Evolutionary conservation across 352 stramenopile genomes (phyloP).

Genomic region (Phytophthora palmivora): DNA sequence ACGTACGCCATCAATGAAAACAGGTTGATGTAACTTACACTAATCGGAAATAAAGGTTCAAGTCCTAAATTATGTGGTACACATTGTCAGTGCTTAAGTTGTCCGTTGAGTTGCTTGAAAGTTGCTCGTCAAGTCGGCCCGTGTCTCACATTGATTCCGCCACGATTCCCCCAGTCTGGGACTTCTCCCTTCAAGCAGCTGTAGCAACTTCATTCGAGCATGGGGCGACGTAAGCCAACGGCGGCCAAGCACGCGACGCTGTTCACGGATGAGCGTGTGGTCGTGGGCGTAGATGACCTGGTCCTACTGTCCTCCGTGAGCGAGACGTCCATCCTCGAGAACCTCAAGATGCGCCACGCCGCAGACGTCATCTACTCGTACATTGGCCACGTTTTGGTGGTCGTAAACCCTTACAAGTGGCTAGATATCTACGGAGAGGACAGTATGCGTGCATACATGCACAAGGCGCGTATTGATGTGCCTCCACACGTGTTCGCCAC

Average conservation of each 20-base stretch:
- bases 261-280: conserved; percentile 69
- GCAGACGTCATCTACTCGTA: conserved; percentile 90
- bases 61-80: too few relatives aligned
- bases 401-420: conserved; percentile 92
- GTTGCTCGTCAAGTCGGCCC: too few relatives aligned
- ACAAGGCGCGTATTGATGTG: conserved; percentile 90
- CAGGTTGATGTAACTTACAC: too few relatives aligned
- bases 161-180: conserved; percentile 14
- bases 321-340: conserved; percentile 87
- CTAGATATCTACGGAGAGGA: conserved; percentile 89
- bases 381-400: conserved; percentile 89
- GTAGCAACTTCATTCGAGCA: conserved; percentile 27
- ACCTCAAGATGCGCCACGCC: conserved; percentile 89
- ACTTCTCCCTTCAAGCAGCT: conserved; percentile 33
- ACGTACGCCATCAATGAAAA: too few relatives aligned
- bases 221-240: conserved; percentile 39
- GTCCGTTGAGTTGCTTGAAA: too few relatives aligned
- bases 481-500: conserved; percentile 88
- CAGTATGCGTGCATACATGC: conserved; percentile 82
- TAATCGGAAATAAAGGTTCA: too few relatives aligned
- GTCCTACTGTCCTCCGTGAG: conserved; percentile 76
- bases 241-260: conserved; percentile 28
- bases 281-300: conserved; percentile 86
- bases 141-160: too few relatives aligned
- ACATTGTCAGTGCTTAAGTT: too few relatives aligned